A percentile compares a stretch with the other conserved stretches of the same genome.
Conservation (phyloP, 768 basidiomycete genomes). For the Kwoniella dendrophila region DNA sequence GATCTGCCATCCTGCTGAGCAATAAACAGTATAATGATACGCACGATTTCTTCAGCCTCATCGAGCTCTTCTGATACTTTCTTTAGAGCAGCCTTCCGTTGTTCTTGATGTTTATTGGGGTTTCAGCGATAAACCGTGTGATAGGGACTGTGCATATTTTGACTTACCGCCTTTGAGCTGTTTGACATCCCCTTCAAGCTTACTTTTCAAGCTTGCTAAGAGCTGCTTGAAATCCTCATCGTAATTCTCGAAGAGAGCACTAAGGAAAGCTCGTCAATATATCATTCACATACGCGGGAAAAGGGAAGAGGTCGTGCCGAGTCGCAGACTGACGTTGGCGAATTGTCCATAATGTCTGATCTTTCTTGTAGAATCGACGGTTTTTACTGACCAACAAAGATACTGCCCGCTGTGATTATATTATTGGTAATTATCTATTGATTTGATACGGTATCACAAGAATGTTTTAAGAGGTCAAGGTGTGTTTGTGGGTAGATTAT, state of each 20-base stretch:
- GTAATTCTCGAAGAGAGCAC: constrained; percentile 62
- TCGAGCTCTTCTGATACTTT: constrained; percentile 93
- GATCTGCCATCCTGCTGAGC: no score
- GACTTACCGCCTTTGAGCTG: constrained; percentile 70
- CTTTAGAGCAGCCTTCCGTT: constrained; percentile 75
- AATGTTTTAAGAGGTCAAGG: no score
- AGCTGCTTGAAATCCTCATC: constrained; percentile 89
- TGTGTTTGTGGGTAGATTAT: no score
- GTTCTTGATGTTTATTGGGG: constrained; percentile 61
- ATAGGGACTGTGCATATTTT: neutral
- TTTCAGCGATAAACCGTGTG: neutral
- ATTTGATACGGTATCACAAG: no score
- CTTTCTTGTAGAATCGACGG: no score
- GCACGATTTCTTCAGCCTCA: constrained; percentile 95
- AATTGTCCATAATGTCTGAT: constrained; percentile 49
- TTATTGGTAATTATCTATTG: no score
- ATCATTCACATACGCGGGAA: neutral
- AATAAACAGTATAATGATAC: no score
- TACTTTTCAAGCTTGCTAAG: constrained; percentile 70
- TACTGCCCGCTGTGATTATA: no score
- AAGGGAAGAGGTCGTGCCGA: neutral
- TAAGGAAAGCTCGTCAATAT: constrained; percentile 10
- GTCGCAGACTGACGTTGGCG: constrained; percentile 54
- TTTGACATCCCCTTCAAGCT: constrained; percentile 72
- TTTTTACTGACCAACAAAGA: no score